Evolutionary conservation across 208 protist species (phyloP).

Genomic region (Trypanosoma mega): DNA sequence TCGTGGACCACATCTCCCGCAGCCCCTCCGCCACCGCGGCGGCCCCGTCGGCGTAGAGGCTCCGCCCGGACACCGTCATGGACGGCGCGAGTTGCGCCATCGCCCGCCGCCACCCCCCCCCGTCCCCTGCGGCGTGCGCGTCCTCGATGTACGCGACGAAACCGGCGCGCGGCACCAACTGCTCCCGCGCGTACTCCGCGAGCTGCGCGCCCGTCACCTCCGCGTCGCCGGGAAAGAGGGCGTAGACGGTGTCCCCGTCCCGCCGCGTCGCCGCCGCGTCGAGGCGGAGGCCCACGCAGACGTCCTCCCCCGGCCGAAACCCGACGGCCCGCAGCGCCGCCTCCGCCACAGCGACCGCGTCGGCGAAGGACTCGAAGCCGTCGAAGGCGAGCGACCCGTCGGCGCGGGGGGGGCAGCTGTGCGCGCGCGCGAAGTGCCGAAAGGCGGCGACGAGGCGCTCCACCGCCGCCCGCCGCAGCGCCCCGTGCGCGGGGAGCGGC

Average conservation of each 20-base stretch:
- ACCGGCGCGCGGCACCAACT: constrained; percentile 35
- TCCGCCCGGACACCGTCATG: constrained; percentile 24
- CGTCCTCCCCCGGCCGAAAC: constrained; percentile 32
- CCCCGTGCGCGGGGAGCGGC: constrained; percentile 17
- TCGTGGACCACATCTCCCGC: constrained; percentile 26
- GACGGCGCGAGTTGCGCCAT: constrained; percentile 32
- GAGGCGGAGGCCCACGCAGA: constrained; percentile 45
- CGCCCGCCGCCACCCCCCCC: constrained; percentile 43
- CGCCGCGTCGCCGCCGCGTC: constrained; percentile 15
- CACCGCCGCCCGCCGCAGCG: constrained; percentile 19
- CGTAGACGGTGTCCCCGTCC: constrained; percentile 43
- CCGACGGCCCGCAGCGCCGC: constrained; percentile 37
- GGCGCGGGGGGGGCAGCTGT: constrained; percentile 10
- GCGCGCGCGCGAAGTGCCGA: constrained; percentile 13
- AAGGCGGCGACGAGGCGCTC: constrained; percentile 26
- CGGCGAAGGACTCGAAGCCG: constrained; percentile 44
- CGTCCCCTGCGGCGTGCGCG: constrained; percentile 56
- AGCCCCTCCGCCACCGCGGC: constrained; percentile 9
- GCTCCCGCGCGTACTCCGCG: constrained; percentile 66
- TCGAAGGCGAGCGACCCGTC: constrained; percentile 49
- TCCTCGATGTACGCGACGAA: constrained; percentile 66
- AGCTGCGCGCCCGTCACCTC: constrained; percentile 72
- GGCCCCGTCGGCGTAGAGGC: constrained; percentile 12
- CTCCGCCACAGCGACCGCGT: constrained; percentile 32
- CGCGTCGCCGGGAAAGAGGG: constrained; percentile 58